A percentile compares a stretch with the other conserved stretches of the same genome.
These are phyloP conservation scores for Arthrinium puccinioides DNA, from an alignment of 2,329 filamentous ascomycete genomes.

Conservation along the genomic window DNA sequence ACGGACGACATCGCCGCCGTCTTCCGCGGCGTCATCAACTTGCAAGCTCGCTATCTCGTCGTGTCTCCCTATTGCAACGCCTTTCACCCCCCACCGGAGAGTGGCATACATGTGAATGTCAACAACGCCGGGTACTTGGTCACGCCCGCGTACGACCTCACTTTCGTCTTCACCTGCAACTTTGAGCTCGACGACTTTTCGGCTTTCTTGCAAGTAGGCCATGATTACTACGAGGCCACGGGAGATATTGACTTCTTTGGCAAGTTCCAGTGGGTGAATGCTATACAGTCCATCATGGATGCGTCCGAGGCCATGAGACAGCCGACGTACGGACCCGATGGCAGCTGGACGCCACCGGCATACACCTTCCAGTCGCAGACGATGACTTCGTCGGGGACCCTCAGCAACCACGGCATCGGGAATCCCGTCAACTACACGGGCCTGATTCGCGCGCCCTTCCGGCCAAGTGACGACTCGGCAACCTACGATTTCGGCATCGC, in stretches of 20 bases:
- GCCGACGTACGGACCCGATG: constrained; percentile 55
- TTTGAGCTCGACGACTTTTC: constrained; percentile 78
- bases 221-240: constrained; percentile 64
- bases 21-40: constrained; percentile 69
- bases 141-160: constrained; percentile 57
- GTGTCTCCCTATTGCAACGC: constrained; percentile 83
- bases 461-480: constrained; percentile 72
- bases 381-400: constrained; percentile 63
- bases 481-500: constrained; percentile 74
- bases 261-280: constrained; percentile 59
- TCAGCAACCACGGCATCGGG: constrained; percentile 59
- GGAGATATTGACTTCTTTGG: constrained; percentile 60
- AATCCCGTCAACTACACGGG: constrained; percentile 67
- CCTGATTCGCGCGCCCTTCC: constrained; percentile 68
- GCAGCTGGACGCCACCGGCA: constrained; percentile 43
- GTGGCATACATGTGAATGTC: constrained; percentile 49
- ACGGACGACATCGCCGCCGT: constrained; percentile 56
- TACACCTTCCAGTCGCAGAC: constrained; percentile 68
- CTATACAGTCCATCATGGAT: constrained; percentile 50
- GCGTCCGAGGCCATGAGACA: constrained; percentile 58
- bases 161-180: constrained; percentile 74
- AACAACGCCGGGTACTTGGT: constrained; percentile 54
- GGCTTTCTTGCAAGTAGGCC: constrained; percentile 64
- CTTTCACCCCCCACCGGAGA: constrained; percentile 81
- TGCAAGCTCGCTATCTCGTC: constrained; percentile 65